A percentile compares a stretch with the other conserved stretches of the same genome.
These are phyloP conservation scores for Debaryomycetaceae sp. DNA, from an alignment of 1,139 yeast species.

Conservation along the genomic window DNA sequence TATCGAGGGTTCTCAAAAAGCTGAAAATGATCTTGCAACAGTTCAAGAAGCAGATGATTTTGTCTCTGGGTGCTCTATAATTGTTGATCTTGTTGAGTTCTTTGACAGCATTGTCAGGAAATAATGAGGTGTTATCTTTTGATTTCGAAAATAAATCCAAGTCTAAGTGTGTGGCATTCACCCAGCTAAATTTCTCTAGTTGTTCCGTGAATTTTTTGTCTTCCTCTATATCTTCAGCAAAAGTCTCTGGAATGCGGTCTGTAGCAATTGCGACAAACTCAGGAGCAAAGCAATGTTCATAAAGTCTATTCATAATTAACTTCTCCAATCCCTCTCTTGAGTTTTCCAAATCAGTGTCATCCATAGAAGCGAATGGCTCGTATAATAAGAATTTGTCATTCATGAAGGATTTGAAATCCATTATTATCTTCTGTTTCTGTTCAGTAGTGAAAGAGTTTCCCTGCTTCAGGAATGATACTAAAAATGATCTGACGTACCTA, in stretches of 20 bases:
- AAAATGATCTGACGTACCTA: slow-evolving; percentile 75
- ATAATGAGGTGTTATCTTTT: slow-evolving; percentile 44
- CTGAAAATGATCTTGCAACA: slow-evolving; percentile 93
- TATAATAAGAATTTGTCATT: slow-evolving; percentile 58
- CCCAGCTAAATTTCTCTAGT: slow-evolving; percentile 67
- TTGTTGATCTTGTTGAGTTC: slow-evolving; percentile 75
- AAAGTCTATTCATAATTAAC: slow-evolving; percentile 82
- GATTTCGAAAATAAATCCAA: slow-evolving; percentile 43
- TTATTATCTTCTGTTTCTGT: slow-evolving; percentile 74
- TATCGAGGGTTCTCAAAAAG: slow-evolving; percentile 65
- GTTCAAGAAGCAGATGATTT: slow-evolving; percentile 84
- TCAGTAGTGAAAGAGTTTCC: slow-evolving; percentile 59
- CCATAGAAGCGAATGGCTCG: slow-evolving; percentile 75
- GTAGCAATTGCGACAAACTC: slow-evolving; percentile 45
- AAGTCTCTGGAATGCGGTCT: slow-evolving; percentile 38
- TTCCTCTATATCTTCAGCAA: slow-evolving; percentile 53
- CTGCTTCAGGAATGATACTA: slow-evolving; percentile 69
- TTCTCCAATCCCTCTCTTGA: slow-evolving; percentile 92
- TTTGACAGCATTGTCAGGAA: slow-evolving; percentile 64
- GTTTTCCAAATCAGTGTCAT: slow-evolving; percentile 56
- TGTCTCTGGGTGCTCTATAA: slow-evolving; percentile 92
- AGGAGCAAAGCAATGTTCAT: slow-evolving; percentile 79
- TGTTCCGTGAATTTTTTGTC: slow-evolving; percentile 59
- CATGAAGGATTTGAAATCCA: slow-evolving; percentile 71
- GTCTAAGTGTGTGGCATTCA: slow-evolving; percentile 78